Conservation (phyloP, 352 stramenopile species). For the Pythium dissotocum region DNA sequence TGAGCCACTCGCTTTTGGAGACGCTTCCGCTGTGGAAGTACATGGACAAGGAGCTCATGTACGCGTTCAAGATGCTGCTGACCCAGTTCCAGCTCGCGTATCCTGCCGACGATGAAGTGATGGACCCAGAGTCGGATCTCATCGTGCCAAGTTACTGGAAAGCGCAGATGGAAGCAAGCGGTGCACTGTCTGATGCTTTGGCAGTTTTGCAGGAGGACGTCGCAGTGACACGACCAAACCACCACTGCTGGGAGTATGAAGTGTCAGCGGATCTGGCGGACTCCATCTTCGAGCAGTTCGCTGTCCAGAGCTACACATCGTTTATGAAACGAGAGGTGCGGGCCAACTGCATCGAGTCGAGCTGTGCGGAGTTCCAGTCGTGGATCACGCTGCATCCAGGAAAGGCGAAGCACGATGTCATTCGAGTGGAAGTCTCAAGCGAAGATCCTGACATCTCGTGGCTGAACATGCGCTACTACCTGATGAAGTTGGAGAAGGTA, state of each 20-base stretch:
- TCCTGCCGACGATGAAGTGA: constrained; percentile 9
- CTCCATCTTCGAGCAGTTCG: constrained; percentile 36
- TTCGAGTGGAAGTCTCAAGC: constrained; percentile 22
- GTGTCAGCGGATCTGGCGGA: constrained; percentile 26
- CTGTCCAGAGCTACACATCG: constrained; percentile 27
- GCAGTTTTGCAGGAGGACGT: too few species aligned
- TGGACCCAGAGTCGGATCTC: constrained; percentile 25
- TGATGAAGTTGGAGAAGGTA: constrained; percentile 27
- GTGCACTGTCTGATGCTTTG: too few species aligned
- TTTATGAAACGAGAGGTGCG: constrained; percentile 13
- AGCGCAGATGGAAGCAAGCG: background rate
- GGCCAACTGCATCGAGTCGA: constrained; percentile 13
- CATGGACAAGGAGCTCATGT: constrained; percentile 24
- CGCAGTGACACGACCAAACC: background rate
- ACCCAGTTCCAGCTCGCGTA: constrained; percentile 27
- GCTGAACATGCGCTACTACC: constrained; percentile 22
- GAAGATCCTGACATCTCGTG: background rate
- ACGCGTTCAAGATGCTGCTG: constrained; percentile 32
- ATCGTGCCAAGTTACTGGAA: constrained; percentile 17
- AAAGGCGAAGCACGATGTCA: constrained; percentile 3
- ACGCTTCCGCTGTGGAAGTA: constrained; percentile 12
- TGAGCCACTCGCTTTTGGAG: background rate
- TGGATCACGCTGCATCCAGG: constrained; percentile 5
- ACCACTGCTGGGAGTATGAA: constrained; percentile 31
- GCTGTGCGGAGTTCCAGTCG: constrained; percentile 10